Evolutionary conservation across 2,329 filamentous ascomycete genomes (phyloP).

Genomic region (Trichophyton benhamiae): DNA sequence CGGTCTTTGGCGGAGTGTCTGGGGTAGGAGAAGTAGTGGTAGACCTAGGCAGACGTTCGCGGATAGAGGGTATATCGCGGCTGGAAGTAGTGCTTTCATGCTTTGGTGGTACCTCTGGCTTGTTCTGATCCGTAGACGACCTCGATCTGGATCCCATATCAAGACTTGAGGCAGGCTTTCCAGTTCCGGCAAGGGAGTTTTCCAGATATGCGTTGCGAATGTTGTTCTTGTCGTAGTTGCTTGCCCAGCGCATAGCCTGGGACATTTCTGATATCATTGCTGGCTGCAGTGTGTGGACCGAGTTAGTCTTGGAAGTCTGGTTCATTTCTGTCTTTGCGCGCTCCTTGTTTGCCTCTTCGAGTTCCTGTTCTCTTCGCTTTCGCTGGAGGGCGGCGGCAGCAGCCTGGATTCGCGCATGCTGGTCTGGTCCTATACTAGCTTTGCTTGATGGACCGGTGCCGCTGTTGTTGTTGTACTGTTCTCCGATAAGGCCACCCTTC

Average conservation of each 20-base stretch:
- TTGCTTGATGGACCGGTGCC: constrained; percentile 53
- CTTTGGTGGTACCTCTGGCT: neutral
- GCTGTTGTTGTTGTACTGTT: constrained; percentile 40
- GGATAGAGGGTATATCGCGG: constrained; percentile 2
- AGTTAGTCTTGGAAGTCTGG: constrained; percentile 63
- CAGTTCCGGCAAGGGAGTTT: constrained; percentile 59
- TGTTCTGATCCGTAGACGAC: constrained; percentile 4
- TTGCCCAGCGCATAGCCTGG: constrained; percentile 93
- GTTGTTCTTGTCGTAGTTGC: constrained; percentile 80
- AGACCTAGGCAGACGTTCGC: neutral
- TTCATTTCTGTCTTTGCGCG: constrained; percentile 45
- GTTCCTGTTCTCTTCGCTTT: constrained; percentile 50
- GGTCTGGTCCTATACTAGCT: constrained; percentile 74
- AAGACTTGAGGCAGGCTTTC: constrained; percentile 40
- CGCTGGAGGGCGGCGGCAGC: constrained; percentile 75
- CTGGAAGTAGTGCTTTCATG: constrained; percentile 26
- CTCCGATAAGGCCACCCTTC: constrained; percentile 38
- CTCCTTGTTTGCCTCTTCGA: constrained; percentile 38
- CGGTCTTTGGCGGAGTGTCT: neutral
- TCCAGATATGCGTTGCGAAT: constrained; percentile 77
- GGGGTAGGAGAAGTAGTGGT: neutral
- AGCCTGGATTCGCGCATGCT: constrained; percentile 84
- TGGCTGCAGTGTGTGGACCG: constrained; percentile 76
- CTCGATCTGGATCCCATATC: constrained; percentile 11
- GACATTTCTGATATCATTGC: constrained; percentile 75